These are phyloP conservation scores for Amphirosellinia nigrospora DNA, from an alignment of 495 filamentous ascomycete genomes.

Conservation along the genomic window DNA sequence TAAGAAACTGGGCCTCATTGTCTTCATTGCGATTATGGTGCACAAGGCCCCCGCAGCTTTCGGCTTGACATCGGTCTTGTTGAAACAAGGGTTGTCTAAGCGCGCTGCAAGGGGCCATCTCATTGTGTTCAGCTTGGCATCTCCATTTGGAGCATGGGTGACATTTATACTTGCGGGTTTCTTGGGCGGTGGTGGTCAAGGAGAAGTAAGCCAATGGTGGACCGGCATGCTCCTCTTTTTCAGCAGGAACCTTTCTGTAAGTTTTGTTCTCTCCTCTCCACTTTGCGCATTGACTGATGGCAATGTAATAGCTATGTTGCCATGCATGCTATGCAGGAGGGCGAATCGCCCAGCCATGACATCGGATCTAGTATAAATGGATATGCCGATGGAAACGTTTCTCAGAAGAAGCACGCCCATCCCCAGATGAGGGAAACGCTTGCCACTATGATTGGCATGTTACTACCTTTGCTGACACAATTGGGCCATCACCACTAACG, in stretches of 20 bases:
- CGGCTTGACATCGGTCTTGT: constrained; percentile 83
- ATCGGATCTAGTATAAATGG: constrained; percentile 65
- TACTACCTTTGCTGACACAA: constrained; percentile 86
- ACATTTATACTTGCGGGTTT: constrained; percentile 82
- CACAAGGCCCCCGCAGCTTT: constrained; percentile 98
- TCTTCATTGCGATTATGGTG: constrained; percentile 95
- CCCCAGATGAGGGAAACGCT: constrained; percentile 69
- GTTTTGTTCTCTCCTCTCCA: constrained; percentile 37
- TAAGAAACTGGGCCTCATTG: constrained; percentile 79
- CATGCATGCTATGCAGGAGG: constrained; percentile 97
- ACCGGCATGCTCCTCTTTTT: constrained; percentile 96
- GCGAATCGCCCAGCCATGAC: constrained; percentile 58
- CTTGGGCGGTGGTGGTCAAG: constrained; percentile 61
- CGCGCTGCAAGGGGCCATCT: constrained; percentile 84
- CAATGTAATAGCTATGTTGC: constrained; percentile 82
- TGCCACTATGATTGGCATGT: constrained; percentile 85
- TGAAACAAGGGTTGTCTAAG: constrained; percentile 88
- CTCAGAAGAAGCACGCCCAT: constrained; percentile 55
- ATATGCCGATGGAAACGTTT: constrained; percentile 63
- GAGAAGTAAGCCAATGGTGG: constrained; percentile 69
- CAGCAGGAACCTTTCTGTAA: constrained; percentile 93
- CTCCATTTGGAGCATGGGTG: constrained; percentile 80
- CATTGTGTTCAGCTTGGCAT: constrained; percentile 88
- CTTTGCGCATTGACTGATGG: constrained; percentile 29
- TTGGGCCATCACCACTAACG: constrained; percentile 84